Base-by-base conservation (phyloP, 495 filamentous ascomycete genomes). In the Patellaria atrata region DNA sequence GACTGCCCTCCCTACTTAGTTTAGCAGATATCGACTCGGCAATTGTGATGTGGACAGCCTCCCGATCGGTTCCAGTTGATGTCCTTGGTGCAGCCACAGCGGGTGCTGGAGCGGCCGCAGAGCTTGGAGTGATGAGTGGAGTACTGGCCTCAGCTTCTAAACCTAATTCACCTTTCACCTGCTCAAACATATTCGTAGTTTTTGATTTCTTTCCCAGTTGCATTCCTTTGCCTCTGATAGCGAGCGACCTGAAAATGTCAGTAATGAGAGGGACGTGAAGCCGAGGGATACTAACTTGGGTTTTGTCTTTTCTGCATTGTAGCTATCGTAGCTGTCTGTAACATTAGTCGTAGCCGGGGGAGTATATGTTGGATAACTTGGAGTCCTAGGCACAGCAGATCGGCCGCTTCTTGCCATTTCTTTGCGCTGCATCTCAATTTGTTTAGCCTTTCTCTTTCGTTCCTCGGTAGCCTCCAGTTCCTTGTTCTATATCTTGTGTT, bases 131-230 rank as follows among this genome's bases (percentile, higher is more conserved):
- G 7, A 87, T 77, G 12, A 94, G 62, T 8, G 87, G 85, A 22
- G 70, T 70, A 30, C 77, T 69, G 37, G 87, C 79, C 51, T 80
- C 77, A 3, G 66, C 69, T 47, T 86, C 81, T 21, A 78, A 70
- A 8, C 83, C 85, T 32, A 94, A 57, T 40, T 94, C 86, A 30
- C 79, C 78, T 45, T 81, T 73, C n/a, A 97, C 83, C 44, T 79
- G 78, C 56, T 96, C 87, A 50, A 91, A 96, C 67, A 94, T 93
- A 58, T 89, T 82, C 10, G 82, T 89, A 19, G 79, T 81, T 64
- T 93, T 93, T 22, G 82, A 92, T 60, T 96, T 96, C 67, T 93
- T 94, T 57, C 89, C 91, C 24, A 97, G 61, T 56, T 94, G 87
- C 89, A 97, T 94, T 33, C 89, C 89, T 60, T 97, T 97, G 38